Conservation (phyloP, 208 protist species). For the Acanthamoeba castellanii region DNA sequence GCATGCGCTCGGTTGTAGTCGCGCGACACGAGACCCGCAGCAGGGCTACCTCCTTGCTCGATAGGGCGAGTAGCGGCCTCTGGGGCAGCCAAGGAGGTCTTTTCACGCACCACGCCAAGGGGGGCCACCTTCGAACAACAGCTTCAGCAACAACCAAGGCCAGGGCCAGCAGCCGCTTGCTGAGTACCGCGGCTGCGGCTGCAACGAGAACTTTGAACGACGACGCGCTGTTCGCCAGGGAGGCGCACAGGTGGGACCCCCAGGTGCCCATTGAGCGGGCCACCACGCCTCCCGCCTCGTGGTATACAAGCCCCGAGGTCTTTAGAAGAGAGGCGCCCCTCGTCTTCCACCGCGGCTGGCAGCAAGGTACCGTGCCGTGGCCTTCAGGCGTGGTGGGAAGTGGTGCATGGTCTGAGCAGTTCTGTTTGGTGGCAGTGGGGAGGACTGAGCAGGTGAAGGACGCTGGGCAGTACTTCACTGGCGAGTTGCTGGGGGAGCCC, state of each 20-base stretch:
- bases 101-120: too few relatives aligned
- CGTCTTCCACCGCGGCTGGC: constrained; percentile 22
- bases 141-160: too few relatives aligned
- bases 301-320: constrained; percentile 11
- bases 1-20: too few relatives aligned
- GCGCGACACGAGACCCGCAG: too few relatives aligned
- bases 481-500: constrained; percentile 34
- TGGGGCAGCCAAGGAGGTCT: too few relatives aligned
- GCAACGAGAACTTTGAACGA: background rate
- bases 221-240: background rate
- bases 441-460: constrained; percentile 2
- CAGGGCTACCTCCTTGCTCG: too few relatives aligned
- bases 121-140: too few relatives aligned
- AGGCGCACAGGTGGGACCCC: constrained; percentile 18
- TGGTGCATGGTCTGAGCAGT: background rate
- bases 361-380: background rate
- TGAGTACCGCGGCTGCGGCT: background rate
- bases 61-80: too few relatives aligned
- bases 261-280: constrained; percentile 16
- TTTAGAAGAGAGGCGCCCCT: background rate
- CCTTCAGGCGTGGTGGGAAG: too few relatives aligned
- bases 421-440: background rate
- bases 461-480: constrained; percentile 27
- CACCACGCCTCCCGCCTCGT: constrained; percentile 20
- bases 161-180: background rate